These are phyloP conservation scores for Calophaca sinica DNA, from an alignment of 306 rosid genomes.

Conservation along the genomic window DNA sequence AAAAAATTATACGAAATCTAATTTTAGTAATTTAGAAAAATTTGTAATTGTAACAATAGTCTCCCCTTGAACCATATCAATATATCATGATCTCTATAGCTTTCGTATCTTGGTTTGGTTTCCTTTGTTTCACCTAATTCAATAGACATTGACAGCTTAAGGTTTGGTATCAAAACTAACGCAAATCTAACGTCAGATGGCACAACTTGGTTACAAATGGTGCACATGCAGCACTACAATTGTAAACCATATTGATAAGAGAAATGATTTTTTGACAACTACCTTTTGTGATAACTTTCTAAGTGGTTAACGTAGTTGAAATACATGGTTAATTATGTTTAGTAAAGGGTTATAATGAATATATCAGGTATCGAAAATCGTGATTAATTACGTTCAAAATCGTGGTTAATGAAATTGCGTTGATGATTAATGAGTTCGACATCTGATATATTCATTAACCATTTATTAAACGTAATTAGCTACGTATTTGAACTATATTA, in stretches of 20 bases:
- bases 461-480: too few relatives aligned
- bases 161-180: conserved; percentile 30
- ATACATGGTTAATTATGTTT: too few relatives aligned
- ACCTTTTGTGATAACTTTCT: too few relatives aligned
- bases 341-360: too few relatives aligned
- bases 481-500: too few relatives aligned
- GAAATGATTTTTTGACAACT: too few relatives aligned
- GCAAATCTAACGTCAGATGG: conserved; percentile 18
- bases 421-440: too few relatives aligned
- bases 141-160: conserved; percentile 27
- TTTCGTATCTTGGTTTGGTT: conserved; percentile 34
- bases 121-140: conserved; percentile 35
- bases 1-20: background rate
- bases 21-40: background rate
- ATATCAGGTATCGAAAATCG: too few relatives aligned
- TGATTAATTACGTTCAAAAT: too few relatives aligned
- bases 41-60: background rate
- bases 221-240: conserved; percentile 46
- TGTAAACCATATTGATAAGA: conserved; percentile 19
- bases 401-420: too few relatives aligned
- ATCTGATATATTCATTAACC: too few relatives aligned
- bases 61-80: background rate
- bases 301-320: too few relatives aligned
- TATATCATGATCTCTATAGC: background rate
- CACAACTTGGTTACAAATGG: conserved; percentile 32